Evolutionary conservation across 306 rosid genomes (phyloP).

Genomic region (Vicia villosa): DNA sequence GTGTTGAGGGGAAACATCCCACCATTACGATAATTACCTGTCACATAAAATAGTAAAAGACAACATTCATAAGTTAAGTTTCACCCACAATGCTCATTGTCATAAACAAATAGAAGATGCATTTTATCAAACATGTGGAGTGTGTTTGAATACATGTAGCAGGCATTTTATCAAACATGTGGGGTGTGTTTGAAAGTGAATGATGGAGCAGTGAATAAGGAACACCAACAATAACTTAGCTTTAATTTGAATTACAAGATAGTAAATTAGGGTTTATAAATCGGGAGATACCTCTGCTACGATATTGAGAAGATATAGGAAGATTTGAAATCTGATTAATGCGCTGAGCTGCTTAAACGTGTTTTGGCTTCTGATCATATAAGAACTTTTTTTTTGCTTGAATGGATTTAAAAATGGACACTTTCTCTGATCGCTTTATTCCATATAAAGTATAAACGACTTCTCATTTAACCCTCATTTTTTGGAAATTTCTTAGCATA

Average conservation of each 20-base stretch:
- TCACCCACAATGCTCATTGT: not conserved
- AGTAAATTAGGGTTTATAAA: not conserved
- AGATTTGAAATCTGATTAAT: constrained; percentile 6
- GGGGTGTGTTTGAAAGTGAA: constrained; percentile 22
- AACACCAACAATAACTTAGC: not conserved
- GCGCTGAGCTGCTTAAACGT: not conserved
- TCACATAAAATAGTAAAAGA: not conserved
- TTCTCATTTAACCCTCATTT: too few relatives aligned
- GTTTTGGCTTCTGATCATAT: not conserved
- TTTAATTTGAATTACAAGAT: not conserved
- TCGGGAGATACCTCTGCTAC: not conserved
- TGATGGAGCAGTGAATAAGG: not conserved
- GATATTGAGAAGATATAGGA: not conserved
- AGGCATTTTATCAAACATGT: constrained; percentile 50
- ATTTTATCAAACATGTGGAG: constrained; percentile 46
- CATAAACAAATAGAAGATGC: constrained; percentile 21
- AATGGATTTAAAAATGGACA: not conserved
- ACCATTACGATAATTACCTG: constrained; percentile 47
- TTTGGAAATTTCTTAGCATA: too few relatives aligned
- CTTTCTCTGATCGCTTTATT: too few relatives aligned
- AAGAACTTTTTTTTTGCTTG: not conserved
- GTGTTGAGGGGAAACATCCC: constrained; percentile 73
- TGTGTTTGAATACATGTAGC: constrained; percentile 4
- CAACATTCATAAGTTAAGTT: constrained; percentile 9
- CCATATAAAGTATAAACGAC: too few relatives aligned